These are phyloP conservation scores for Pleurotus tuber-regium DNA, from an alignment of 768 basidiomycete genomes.

Conservation along the genomic window DNA sequence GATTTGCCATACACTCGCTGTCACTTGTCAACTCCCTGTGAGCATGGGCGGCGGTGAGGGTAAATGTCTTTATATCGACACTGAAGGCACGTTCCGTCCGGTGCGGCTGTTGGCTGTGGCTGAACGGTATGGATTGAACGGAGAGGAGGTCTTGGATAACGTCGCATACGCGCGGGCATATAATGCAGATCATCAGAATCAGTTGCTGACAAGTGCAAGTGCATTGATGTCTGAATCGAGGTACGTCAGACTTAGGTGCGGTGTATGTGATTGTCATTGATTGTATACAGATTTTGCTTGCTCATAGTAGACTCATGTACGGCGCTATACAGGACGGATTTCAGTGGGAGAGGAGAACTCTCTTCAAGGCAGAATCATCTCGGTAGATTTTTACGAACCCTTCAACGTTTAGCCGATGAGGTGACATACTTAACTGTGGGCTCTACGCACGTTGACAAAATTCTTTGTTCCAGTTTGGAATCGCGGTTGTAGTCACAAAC, in stretches of 20 bases:
- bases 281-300: slow-evolving; percentile 76
- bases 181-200: slow-evolving; percentile 96
- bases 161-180: slow-evolving; percentile 98
- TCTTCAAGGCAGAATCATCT: slow-evolving; percentile 94
- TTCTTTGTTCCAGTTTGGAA: slow-evolving; percentile 70
- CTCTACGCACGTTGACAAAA: slow-evolving; percentile 12
- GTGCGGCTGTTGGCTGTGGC: slow-evolving; percentile 92
- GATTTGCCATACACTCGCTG: slow-evolving; percentile 95
- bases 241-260: slow-evolving; percentile 39
- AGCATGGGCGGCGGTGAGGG: slow-evolving; percentile 99
- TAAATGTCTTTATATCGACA: slow-evolving; percentile 98
- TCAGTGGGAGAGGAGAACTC: slow-evolving; percentile 91
- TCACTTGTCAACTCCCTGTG: slow-evolving; percentile 95
- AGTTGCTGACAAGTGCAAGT: slow-evolving; percentile 86
- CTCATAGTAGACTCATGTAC: slow-evolving; percentile 97
- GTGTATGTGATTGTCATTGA: slow-evolving; percentile 20
- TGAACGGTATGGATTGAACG: slow-evolving; percentile 94
- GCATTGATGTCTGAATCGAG: slow-evolving; percentile 99
- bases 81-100: slow-evolving; percentile 98
- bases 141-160: slow-evolving; percentile 97
- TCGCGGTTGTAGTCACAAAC: slow-evolving; percentile 96
- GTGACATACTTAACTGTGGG: slow-evolving; percentile 42
- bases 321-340: slow-evolving; percentile 93
- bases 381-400: slow-evolving; percentile 90
- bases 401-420: slow-evolving; percentile 95